These are phyloP conservation scores for Yamadazyma sp. DNA, from an alignment of 1,139 yeast genomes.

Conservation along the genomic window DNA sequence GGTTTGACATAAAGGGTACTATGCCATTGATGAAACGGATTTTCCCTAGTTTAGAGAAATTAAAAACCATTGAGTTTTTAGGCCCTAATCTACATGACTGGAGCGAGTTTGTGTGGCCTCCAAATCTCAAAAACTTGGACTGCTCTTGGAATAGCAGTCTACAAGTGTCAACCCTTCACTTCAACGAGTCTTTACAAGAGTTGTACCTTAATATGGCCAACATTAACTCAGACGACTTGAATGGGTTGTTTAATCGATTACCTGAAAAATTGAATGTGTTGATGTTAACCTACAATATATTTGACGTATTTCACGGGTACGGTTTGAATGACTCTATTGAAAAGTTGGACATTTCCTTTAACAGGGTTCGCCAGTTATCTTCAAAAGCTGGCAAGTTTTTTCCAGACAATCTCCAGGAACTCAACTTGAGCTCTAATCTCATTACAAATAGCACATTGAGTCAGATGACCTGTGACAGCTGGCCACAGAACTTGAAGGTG, in stretches of 20 bases:
- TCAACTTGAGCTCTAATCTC: constrained; percentile 8
- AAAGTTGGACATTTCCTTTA: constrained; percentile 25
- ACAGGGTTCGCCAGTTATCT: constrained; percentile 13
- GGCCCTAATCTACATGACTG: constrained; percentile 34
- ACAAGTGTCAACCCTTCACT: constrained; percentile 19
- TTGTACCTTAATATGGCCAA: constrained; percentile 35
- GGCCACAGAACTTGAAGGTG: constrained; percentile 8
- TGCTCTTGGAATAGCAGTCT: constrained; percentile 33
- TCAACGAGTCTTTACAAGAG: constrained; percentile 17
- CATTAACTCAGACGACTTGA: constrained; percentile 14
- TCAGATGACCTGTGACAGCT: constrained; percentile 3
- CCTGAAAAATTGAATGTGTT: constrained; percentile 27
- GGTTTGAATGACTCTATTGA: constrained; percentile 27
- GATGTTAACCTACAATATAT: constrained; percentile 35
- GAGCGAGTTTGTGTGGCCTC: constrained; percentile 25
- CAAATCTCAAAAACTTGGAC: constrained; percentile 28
- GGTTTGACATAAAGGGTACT: constrained; percentile 20
- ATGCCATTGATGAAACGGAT: constrained; percentile 10
- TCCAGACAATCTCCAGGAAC: constrained; percentile 6
- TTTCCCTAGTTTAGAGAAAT: constrained; percentile 14
- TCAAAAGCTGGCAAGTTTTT: constrained; percentile 11
- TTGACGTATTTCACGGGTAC: constrained; percentile 11
- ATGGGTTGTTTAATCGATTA: constrained; percentile 12
- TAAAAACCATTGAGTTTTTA: constrained; percentile 29
- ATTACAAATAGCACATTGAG: constrained; percentile 3